These are phyloP conservation scores for Lasiodiplodia theobromae DNA, from an alignment of 2,329 filamentous ascomycete genomes.

Conservation along the genomic window DNA sequence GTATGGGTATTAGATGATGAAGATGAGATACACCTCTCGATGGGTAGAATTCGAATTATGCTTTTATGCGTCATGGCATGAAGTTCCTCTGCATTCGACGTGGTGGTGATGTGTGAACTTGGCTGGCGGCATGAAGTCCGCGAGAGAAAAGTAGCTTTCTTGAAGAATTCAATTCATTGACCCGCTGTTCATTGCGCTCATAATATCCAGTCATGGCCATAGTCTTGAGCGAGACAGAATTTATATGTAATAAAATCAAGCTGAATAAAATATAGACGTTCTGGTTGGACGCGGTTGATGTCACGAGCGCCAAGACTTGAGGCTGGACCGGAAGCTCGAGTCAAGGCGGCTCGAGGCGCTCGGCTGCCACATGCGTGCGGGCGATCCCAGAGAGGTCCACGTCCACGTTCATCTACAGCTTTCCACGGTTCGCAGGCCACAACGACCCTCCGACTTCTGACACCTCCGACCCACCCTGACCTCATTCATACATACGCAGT, in stretches of 20 bases:
- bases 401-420: conserved; percentile 26
- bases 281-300: background rate
- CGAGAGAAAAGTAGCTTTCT: too few species aligned
- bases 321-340: conserved; percentile 8
- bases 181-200: too few species aligned
- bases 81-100: background rate
- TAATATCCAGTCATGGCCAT: too few species aligned
- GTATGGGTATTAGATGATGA: conserved; percentile 2
- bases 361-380: conserved; percentile 7
- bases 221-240: too few species aligned
- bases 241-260: too few species aligned
- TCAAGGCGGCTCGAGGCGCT: conserved; percentile 9
- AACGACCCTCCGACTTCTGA: background rate
- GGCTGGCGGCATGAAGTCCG: too few species aligned
- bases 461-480: background rate
- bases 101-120: background rate
- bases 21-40: conserved; percentile 23
- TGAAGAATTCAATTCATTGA: too few species aligned
- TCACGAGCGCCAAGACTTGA: conserved; percentile 17
- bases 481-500: background rate
- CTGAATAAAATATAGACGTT: background rate
- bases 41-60: conserved; percentile 2
- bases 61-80: conserved; percentile 1
- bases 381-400: background rate
- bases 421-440: conserved; percentile 13